phyloP scores from a whole-genome alignment of 352 stramenopile species.

The Vaucheria bursata region DNA sequence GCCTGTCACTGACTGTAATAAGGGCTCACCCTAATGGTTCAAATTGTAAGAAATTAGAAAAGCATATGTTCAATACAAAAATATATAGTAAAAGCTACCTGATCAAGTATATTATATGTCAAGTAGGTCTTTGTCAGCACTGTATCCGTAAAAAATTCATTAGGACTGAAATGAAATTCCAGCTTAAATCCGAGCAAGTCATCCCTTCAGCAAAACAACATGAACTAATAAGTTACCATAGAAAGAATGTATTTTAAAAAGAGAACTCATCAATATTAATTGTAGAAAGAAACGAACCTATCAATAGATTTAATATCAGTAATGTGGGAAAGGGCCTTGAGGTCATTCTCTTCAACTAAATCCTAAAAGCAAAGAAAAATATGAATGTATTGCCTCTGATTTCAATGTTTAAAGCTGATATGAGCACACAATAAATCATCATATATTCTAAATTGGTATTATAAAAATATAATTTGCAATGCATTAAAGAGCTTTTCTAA shows the following conservation, averaged over 20 bases:
- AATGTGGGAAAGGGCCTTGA: conserved; percentile 52
- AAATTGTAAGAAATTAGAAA: background rate
- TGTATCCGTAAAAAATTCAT: conserved; percentile 61
- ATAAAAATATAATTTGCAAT: too few species aligned
- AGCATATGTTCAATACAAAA: too few species aligned
- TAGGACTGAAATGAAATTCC: conserved; percentile 59
- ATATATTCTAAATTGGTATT: too few species aligned
- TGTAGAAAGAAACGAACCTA: background rate
- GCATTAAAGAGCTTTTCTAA: too few species aligned
- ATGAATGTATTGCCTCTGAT: too few species aligned
- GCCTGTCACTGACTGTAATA: conserved; percentile 44
- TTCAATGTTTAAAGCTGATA: too few species aligned
- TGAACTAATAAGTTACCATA: too few species aligned
- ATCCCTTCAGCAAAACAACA: conserved; percentile 55
- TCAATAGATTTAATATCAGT: conserved; percentile 18
- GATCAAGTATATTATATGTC: conserved; percentile 60
- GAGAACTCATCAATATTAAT: too few species aligned
- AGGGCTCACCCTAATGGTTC: conserved; percentile 50
- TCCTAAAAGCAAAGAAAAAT: conserved; percentile 44
- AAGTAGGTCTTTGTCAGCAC: conserved; percentile 62
- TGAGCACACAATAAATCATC: too few species aligned
- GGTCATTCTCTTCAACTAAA: conserved; percentile 62
- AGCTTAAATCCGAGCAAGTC: conserved; percentile 76
- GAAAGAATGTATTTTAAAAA: too few species aligned
- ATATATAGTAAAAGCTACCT: conserved; percentile 61